Evolutionary conservation across 495 filamentous ascomycete species (phyloP), one percentile per base, ranked within the genome.

Genomic region (Staphylotrichum tortipilum): DNA sequence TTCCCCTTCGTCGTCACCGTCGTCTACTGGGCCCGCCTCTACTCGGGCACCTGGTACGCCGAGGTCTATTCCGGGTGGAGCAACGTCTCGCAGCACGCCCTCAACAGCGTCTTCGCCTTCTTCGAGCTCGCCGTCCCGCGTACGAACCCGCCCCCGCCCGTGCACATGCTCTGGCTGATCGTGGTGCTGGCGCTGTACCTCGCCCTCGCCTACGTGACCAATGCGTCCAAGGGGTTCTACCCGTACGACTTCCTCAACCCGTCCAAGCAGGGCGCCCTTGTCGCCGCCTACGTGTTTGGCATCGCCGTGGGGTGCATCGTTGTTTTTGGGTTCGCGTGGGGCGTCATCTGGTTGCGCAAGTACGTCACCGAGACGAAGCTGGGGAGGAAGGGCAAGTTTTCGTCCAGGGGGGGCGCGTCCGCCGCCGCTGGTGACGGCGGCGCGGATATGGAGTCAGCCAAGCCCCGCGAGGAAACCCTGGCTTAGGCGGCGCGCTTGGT

Each of bases 191-290:
- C 79, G 0, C 62, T 83, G 4, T 94, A 94, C 58, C 75, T 88
- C 5, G 76, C 69, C 18, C 68, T 94, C 9, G 86, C 85, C 0
- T 91, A 89, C 61, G 53, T 94, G 26, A 89, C 83, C 11, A 60
- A 77, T 46, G 77, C 78, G 0, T 82, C 80, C 0, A 67, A 86
- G 58, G 78, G 77, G 1, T 89, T 84, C 57, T 94, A 87, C 60
- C 73, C 83, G 0, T 94, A 94, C 63, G 53, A 54, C 39, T 94
- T 94, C 70, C 70, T 92, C 0, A 72, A 94, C 62, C 74, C 77
- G 0, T 51, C n/a, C 4, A 61, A 30, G 35, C 60, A 73, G 36
- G 66, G 67, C 4, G 69, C 58, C 2, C 57, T 58, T 0, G 75
- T 84, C 5, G 75, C 73, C 1, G 78, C 64, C 11, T 84, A 82